Base-by-base conservation (phyloP, 352 stramenopile species). In the Globisporangium solare region DNA sequence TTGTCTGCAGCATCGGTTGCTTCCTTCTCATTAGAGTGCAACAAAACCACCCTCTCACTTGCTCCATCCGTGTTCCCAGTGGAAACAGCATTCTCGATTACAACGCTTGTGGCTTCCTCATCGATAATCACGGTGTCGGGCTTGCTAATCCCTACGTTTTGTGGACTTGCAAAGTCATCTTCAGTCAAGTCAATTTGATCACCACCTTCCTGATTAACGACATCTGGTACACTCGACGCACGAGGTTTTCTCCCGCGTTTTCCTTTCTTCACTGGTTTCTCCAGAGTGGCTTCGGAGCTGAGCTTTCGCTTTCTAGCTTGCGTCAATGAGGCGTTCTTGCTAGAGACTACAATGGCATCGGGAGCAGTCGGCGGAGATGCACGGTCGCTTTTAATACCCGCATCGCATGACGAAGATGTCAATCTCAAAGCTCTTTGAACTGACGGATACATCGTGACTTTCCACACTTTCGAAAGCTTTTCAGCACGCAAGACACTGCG, bases 401-500 rank as follows among this genome's bases (percentile, higher is more conserved):
- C 27, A 35, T 35, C 27, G 10, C 7, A 11, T 35, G 5, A 8
- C 4, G 27, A 10, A 35, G 27, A 35, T 6, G 7, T 6, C 27
- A 35, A 35, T 35, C 10, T 35, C 27, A 35, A 35, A 73, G 40
- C 2, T 37, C 58, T 49, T 17, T 74, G 64, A 17, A 89, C 67
- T 4, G 65, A 74, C 15, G 60, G 31, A 63, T 88, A 88, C 46
- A 86, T 63, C 2, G 73, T 58, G 1, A 73, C 57, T 0, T 47
- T 55, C 11, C 52, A 64, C n/a, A 64, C 66, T 6, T 57, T 65
- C 18, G 70, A 45, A 10, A 63, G 68, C 18, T 71, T 63, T 54
- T 88, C 76, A 31, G 79, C 73, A 15, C 67, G 54, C 14, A 90
- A 27, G 0, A 90, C 78, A 8, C 54, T 60, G 49, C 64, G 65